Conservation (phyloP, 345 rosid species). For the Boechera stricta region DNA sequence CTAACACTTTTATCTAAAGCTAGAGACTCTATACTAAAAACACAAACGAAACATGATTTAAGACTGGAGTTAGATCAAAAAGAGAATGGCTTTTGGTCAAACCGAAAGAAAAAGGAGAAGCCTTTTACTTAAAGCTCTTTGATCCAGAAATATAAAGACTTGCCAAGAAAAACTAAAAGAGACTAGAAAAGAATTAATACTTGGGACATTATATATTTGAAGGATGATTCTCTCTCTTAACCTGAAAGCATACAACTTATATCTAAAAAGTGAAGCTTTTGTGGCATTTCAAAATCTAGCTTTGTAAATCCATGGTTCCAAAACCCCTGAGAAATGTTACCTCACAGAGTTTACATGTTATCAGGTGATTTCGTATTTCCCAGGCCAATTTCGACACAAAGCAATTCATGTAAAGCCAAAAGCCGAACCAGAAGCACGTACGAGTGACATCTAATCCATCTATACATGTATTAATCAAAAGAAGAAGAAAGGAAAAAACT, state of each 20-base stretch:
- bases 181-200: neutral
- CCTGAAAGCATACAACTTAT: conserved; percentile 11
- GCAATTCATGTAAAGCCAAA: conserved; percentile 3
- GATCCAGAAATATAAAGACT: neutral
- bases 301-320: conserved; percentile 18
- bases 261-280: neutral
- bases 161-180: neutral
- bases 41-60: conserved; percentile 6
- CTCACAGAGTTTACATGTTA: conserved; percentile 4
- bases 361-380: neutral
- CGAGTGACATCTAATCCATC: conserved; percentile 12
- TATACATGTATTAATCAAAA: neutral
- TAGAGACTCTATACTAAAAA: conserved; percentile 2
- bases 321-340: conserved; percentile 5
- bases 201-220: neutral
- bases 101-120: conserved; percentile 15
- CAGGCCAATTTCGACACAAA: neutral
- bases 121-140: conserved; percentile 6
- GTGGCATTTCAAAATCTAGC: conserved; percentile 10
- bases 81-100: conserved; percentile 14
- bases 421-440: neutral
- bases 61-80: neutral
- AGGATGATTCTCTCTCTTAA: neutral
- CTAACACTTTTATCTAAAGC: conserved; percentile 11
- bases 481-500: conserved; percentile 8